These are phyloP conservation scores for Batrachochytrium dendrobatidis DNA, from an alignment of 371 early-diverging fungal species.

Conservation along the genomic window DNA sequence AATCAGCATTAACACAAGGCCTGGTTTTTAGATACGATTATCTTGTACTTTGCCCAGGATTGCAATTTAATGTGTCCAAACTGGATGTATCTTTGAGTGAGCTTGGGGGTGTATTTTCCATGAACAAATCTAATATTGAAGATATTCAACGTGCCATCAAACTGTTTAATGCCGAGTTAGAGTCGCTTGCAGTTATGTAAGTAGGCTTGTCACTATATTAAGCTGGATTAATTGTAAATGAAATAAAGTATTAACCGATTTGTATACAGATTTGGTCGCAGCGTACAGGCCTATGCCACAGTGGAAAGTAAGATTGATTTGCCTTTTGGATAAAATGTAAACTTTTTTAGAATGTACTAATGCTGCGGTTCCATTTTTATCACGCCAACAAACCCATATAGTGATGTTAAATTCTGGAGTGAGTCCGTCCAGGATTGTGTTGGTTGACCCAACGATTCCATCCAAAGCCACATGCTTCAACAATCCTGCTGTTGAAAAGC, in stretches of 20 bases:
- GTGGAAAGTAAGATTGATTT: slow-evolving; percentile 18
- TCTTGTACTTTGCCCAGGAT: slow-evolving; percentile 34
- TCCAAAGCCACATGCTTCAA: slow-evolving; percentile 22
- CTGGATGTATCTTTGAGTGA: slow-evolving; percentile 18
- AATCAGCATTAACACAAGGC: not conserved
- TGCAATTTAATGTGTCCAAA: slow-evolving; percentile 26
- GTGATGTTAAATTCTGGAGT: slow-evolving; percentile 20
- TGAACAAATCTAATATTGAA: slow-evolving; percentile 11
- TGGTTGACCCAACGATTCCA: slow-evolving; percentile 25
- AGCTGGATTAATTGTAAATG: not conserved
- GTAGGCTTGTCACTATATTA: not conserved
- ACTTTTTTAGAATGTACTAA: too few relatives aligned
- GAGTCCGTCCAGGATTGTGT: slow-evolving; percentile 13
- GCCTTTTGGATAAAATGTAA: not conserved
- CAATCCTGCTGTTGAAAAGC: slow-evolving; percentile 22
- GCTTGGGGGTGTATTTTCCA: slow-evolving; percentile 20
- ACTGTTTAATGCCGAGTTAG: too few relatives aligned
- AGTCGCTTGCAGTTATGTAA: slow-evolving; percentile 16
- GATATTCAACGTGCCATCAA: too few relatives aligned
- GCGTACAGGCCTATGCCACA: slow-evolving; percentile 35
- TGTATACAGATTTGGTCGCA: slow-evolving; percentile 31
- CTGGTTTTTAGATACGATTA: slow-evolving; percentile 33
- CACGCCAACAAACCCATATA: too few relatives aligned
- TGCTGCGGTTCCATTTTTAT: too few relatives aligned
- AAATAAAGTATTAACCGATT: not conserved